Evolutionary conservation across 495 filamentous ascomycete genomes (phyloP), one percentile per base, ranked within the genome.

Genomic region (Neurospora sp.): DNA sequence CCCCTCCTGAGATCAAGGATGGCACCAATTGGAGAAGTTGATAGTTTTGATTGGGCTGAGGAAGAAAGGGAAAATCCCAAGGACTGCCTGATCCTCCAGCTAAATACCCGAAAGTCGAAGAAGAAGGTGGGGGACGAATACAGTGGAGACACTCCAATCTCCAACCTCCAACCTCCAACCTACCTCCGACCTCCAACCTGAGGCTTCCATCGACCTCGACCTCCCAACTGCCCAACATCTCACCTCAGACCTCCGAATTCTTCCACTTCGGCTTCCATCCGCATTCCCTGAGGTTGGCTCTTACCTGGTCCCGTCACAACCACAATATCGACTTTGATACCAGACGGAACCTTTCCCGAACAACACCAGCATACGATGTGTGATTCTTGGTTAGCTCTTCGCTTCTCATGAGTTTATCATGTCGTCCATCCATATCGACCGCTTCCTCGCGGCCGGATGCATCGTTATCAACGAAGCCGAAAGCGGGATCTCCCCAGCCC

Each of bases 381-480:
- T 35, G 6, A 18, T 9, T 62, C 12, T 62, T 62, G 54, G 27
- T 0, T 16, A 62, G 14, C 54, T 18, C 7, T 35, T 66, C 3
- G 14, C 54, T 35, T 62, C 27, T 18, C 12, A 8, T 2, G 6
- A 66, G 14, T 31, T 23, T 9, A 66, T 35, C 54, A 66, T 66
- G 35, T 12, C 71, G 39, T 18, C 49, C 10, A 40, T 39, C 9
- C 71, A 46, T 71, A 10, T 23, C 5, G 46, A 31, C 70, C 76
- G 76, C 66, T 79, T 82, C 72, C 79, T 85, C 31, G 81, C 81
- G 11, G 81, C 77, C 14, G 83, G 83, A 1, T 83, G 83, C 73
- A 72, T 85, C 7, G 72, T 76, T n/a, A 23, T 84, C 46, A 27
- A 75, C 37, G 40, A 71, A 18, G 49, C 71, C 39, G 38, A 66